Conservation (phyloP, 2,329 filamentous ascomycete species). For the Exophiala oligosperma region DNA sequence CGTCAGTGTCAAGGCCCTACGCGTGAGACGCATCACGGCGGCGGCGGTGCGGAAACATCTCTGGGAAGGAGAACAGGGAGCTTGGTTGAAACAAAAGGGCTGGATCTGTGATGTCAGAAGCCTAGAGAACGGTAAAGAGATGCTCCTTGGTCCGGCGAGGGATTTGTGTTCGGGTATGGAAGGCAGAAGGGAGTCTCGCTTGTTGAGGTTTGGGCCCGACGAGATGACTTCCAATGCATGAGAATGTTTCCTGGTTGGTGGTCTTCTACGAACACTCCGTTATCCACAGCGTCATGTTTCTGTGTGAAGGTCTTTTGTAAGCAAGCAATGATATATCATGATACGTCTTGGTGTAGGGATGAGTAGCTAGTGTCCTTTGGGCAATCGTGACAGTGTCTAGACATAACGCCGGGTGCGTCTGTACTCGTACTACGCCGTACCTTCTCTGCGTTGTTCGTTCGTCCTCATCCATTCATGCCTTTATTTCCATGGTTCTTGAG, state of each 20-base stretch:
- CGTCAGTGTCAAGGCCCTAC: conserved; percentile 45
- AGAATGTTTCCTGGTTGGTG: neutral
- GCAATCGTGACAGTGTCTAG: no score
- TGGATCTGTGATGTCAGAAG: conserved; percentile 29
- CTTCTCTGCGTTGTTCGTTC: no score
- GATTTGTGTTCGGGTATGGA: conserved; percentile 20
- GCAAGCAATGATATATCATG: no score
- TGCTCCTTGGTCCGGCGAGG: conserved; percentile 17
- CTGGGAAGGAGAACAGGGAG: conserved; percentile 28
- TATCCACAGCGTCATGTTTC: no score
- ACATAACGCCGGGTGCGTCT: no score
- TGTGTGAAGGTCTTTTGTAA: no score
- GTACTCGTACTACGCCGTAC: no score
- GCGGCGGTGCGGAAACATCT: conserved; percentile 40
- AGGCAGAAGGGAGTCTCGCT: conserved; percentile 13
- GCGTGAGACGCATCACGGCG: conserved; percentile 36
- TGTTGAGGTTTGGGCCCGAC: conserved; percentile 12
- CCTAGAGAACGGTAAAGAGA: conserved; percentile 24
- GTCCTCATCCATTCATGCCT: no score
- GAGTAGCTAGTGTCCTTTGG: no score
- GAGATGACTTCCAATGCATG: neutral
- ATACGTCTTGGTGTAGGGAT: no score
- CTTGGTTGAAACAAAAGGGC: conserved; percentile 20
- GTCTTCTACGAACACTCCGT: no score
- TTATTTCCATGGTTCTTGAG: no score